Percentiles rank a stretch among this genome's conserved stretches.
Evolutionary conservation across 139 green algal genomes (phyloP).

Genomic region (Penium margaritaceum): DNA sequence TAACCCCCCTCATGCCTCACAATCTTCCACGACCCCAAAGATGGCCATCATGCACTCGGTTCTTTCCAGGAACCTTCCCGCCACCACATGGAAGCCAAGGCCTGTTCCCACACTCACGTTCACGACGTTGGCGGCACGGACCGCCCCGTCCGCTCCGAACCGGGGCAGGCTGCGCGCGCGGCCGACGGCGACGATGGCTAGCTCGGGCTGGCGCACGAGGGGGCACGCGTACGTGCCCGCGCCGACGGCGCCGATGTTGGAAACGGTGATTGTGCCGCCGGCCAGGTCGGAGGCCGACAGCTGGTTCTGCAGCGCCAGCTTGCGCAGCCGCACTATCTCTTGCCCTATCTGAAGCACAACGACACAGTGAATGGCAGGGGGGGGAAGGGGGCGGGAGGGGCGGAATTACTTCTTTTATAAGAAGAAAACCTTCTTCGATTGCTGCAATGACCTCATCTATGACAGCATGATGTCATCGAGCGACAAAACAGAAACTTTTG

Average conservation of each 20-base stretch:
- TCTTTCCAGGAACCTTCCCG: too few relatives aligned
- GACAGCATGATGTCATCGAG: too few relatives aligned
- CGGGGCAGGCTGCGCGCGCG: slow-evolving; percentile 48
- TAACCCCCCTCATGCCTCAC: background rate
- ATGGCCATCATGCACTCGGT: too few relatives aligned
- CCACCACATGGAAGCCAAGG: too few relatives aligned
- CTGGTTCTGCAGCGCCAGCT: slow-evolving; percentile 55
- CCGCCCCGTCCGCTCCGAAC: slow-evolving; percentile 14
- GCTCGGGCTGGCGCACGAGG: slow-evolving; percentile 64
- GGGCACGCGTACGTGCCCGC: slow-evolving; percentile 75
- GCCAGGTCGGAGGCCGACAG: slow-evolving; percentile 59
- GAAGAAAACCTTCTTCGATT: too few relatives aligned
- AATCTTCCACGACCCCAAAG: background rate
- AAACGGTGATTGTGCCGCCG: slow-evolving; percentile 74
- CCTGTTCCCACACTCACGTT: slow-evolving; percentile 1
- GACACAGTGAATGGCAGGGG: too few relatives aligned
- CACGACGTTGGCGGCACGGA: slow-evolving; percentile 34
- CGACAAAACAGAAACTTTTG: too few relatives aligned
- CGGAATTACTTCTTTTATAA: too few relatives aligned
- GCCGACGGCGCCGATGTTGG: slow-evolving; percentile 82
- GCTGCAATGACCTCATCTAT: too few relatives aligned
- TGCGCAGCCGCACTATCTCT: slow-evolving; percentile 66
- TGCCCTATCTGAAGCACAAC: slow-evolving; percentile 45
- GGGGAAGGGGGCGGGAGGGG: background rate
- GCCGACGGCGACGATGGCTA: slow-evolving; percentile 78